phyloP scores from a whole-genome alignment of 345 rosid genomes.

The Abelmoschus esculentus region DNA sequence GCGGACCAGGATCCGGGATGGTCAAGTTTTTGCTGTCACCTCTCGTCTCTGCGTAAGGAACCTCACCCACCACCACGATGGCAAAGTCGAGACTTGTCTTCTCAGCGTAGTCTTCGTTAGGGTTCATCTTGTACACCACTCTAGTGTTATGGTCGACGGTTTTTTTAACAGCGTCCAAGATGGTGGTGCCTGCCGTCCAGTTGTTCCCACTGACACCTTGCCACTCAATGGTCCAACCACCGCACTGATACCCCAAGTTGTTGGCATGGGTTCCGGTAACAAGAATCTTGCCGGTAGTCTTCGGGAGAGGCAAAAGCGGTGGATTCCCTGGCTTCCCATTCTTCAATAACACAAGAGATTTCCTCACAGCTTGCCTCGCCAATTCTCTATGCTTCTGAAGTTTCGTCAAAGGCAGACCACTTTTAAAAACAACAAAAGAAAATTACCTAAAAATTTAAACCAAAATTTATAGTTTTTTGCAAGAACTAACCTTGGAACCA shows the following conservation, averaged over 20 bases:
- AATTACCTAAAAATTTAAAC: not conserved
- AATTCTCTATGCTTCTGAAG: slow-evolving; percentile 47
- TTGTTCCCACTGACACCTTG: slow-evolving; percentile 50
- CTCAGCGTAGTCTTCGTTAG: slow-evolving; percentile 29
- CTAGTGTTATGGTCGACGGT: slow-evolving; percentile 45
- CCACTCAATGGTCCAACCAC: slow-evolving; percentile 66
- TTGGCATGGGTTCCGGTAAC: slow-evolving; percentile 54
- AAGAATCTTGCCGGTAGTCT: slow-evolving; percentile 37
- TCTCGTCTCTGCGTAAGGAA: slow-evolving; percentile 51
- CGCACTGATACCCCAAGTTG: slow-evolving; percentile 56
- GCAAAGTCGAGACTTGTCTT: slow-evolving; percentile 35
- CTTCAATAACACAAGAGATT: slow-evolving; percentile 52
- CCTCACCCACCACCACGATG: slow-evolving; percentile 58
- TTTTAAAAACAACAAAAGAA: not conserved
- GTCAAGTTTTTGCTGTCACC: slow-evolving; percentile 52
- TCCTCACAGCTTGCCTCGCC: slow-evolving; percentile 71
- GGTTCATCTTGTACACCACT: slow-evolving; percentile 42
- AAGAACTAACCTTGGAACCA: slow-evolving; percentile 1
- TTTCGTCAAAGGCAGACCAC: slow-evolving; percentile 13
- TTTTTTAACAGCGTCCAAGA: slow-evolving; percentile 45
- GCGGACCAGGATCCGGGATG: slow-evolving; percentile 43
- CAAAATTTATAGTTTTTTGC: not conserved
- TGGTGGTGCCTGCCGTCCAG: slow-evolving; percentile 41
- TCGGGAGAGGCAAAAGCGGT: slow-evolving; percentile 49
- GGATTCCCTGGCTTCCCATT: slow-evolving; percentile 34